Conservation (phyloP, 2,329 filamentous ascomycete genomes). For the Exophiala spinifera region DNA sequence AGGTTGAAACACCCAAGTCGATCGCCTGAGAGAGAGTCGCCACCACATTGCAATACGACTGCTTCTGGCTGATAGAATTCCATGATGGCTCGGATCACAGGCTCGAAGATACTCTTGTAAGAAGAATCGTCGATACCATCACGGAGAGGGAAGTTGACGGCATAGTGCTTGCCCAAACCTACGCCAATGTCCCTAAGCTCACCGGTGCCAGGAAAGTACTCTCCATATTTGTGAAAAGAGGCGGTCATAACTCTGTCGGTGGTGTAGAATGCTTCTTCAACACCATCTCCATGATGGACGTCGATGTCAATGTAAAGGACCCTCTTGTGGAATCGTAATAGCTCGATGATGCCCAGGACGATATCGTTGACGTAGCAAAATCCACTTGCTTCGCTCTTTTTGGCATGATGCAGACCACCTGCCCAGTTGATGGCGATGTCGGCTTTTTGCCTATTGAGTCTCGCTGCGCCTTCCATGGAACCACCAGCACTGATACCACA, state of each 20-base stretch:
- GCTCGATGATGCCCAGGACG: slow-evolving; percentile 63
- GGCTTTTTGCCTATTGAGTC: slow-evolving; percentile 65
- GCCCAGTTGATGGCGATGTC: slow-evolving; percentile 80
- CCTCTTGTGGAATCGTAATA: slow-evolving; percentile 61
- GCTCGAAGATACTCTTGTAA: slow-evolving; percentile 67
- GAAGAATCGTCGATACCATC: slow-evolving; percentile 67
- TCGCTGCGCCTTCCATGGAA: slow-evolving; percentile 68
- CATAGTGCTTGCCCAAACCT: slow-evolving; percentile 64
- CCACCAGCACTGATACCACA: slow-evolving; percentile 68
- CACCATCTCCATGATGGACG: slow-evolving; percentile 66
- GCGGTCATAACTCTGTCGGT: slow-evolving; percentile 70
- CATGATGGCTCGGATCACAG: slow-evolving; percentile 65
- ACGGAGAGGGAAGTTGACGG: slow-evolving; percentile 67
- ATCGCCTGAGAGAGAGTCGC: slow-evolving; percentile 66
- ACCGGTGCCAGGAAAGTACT: slow-evolving; percentile 69
- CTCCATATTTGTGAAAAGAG: slow-evolving; percentile 70
- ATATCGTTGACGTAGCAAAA: slow-evolving; percentile 97
- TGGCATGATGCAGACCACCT: slow-evolving; percentile 92
- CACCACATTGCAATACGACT: slow-evolving; percentile 66
- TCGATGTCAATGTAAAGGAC: slow-evolving; percentile 67
- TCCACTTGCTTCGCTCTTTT: slow-evolving; percentile 88
- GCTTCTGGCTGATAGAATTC: slow-evolving; percentile 66
- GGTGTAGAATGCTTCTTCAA: slow-evolving; percentile 69
- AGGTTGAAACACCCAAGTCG: slow-evolving; percentile 67
- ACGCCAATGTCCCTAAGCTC: slow-evolving; percentile 67